Conservation (phyloP, 2,329 filamentous ascomycete species). For the Helotiales sp. region DNA sequence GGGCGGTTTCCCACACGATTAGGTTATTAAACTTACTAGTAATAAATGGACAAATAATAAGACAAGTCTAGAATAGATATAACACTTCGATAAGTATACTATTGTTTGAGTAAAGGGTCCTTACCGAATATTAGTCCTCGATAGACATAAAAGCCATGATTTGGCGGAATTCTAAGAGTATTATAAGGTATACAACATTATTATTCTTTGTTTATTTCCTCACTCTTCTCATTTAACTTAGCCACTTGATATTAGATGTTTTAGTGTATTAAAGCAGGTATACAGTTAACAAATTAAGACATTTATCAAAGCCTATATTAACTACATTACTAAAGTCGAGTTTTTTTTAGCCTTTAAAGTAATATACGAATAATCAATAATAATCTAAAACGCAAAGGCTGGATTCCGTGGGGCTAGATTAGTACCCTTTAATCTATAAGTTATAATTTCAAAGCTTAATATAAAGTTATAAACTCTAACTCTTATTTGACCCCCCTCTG, state of each 20-base stretch:
- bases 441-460: neutral
- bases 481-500: neutral
- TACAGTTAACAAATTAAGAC: neutral
- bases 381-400: neutral
- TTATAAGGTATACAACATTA: too few relatives aligned
- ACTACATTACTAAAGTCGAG: neutral
- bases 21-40: too few relatives aligned
- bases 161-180: neutral
- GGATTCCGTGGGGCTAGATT: neutral
- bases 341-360: neutral
- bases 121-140: neutral
- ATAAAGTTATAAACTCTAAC: neutral
- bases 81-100: neutral
- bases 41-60: too few relatives aligned
- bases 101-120: neutral
- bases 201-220: too few relatives aligned
- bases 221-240: too few relatives aligned
- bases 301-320: neutral
- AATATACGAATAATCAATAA: neutral
- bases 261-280: neutral
- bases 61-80: neutral
- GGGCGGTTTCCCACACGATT: neutral
- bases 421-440: neutral
- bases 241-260: neutral
- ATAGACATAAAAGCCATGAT: neutral